A percentile compares a stretch with the other conserved stretches of the same genome.
Evolutionary conservation across 768 basidiomycete species (phyloP).

Genomic region (Hygrocybe punicea): DNA sequence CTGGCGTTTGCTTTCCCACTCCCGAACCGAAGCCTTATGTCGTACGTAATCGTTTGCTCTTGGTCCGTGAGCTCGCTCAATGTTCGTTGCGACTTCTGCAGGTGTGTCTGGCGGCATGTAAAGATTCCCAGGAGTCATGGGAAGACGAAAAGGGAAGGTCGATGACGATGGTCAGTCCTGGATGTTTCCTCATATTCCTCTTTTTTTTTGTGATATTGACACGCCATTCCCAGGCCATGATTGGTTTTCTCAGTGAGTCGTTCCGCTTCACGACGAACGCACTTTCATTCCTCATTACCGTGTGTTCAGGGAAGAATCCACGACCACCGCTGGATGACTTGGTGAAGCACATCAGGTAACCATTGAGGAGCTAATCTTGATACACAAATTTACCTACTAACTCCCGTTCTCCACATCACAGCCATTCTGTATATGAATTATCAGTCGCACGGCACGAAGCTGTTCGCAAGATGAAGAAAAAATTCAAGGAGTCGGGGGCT

Average conservation of each 20-base stretch:
- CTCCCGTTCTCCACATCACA: not conserved
- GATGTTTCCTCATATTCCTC: not conserved
- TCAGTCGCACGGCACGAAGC: not conserved
- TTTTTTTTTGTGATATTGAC: not conserved
- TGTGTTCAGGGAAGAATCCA: slow-evolving; percentile 24
- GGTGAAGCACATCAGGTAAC: slow-evolving; percentile 30
- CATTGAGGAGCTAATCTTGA: not conserved
- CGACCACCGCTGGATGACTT: slow-evolving; percentile 30
- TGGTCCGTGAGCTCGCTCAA: not conserved
- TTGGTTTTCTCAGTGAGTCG: slow-evolving; percentile 21
- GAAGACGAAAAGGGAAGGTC: slow-evolving; percentile 35
- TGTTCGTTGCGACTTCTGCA: slow-evolving; percentile 7
- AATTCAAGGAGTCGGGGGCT: not conserved
- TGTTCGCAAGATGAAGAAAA: not conserved
- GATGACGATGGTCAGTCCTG: slow-evolving; percentile 39
- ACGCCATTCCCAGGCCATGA: slow-evolving; percentile 13
- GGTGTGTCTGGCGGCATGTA: slow-evolving; percentile 38
- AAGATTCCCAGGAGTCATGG: slow-evolving; percentile 40
- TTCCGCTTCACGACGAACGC: not conserved
- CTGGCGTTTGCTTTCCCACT: slow-evolving; percentile 28
- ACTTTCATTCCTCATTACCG: not conserved
- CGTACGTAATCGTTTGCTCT: slow-evolving; percentile 19
- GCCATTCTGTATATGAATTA: not conserved
- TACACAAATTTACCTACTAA: not conserved
- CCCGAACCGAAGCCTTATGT: slow-evolving; percentile 23